Percentiles rank a stretch among this genome's conserved stretches.
Conservation (phyloP, 1,284 basidiomycete genomes). For the Sporisorium iseilematis-ciliati region DNA sequence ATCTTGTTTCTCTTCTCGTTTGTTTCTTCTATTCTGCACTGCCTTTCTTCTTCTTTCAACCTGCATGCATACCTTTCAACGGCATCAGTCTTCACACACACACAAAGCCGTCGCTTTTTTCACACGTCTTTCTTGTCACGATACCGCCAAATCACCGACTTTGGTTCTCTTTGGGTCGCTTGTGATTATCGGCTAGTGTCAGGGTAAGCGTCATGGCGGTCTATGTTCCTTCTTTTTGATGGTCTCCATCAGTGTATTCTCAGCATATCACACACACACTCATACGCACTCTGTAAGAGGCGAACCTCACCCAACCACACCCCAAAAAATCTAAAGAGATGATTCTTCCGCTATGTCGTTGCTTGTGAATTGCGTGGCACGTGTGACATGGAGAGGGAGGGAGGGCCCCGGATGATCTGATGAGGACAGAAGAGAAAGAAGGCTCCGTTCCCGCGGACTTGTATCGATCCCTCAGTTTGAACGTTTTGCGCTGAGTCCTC, state of each 20-base stretch:
- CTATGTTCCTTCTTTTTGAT: not conserved
- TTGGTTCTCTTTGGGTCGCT: conserved; percentile 12
- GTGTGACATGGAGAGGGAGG: not conserved
- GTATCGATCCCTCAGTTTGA: no score
- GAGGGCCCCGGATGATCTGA: not conserved
- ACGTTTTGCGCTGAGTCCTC: no score
- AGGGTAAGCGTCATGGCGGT: conserved; percentile 11
- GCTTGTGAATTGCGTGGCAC: not conserved
- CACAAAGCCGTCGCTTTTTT: conserved; percentile 2
- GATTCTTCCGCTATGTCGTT: conserved; percentile 20
- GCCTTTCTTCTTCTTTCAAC: conserved; percentile 20
- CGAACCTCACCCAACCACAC: conserved; percentile 11
- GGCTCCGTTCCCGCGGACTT: no score
- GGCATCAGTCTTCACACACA: conserved; percentile 1
- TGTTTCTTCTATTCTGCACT: conserved; percentile 10
- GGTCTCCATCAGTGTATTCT: conserved; percentile 35
- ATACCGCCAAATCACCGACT: not conserved
- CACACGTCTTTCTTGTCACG: not conserved
- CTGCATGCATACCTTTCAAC: conserved; percentile 9
- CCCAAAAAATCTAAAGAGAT: conserved; percentile 47
- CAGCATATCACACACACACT: conserved; percentile 26
- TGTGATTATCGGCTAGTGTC: not conserved
- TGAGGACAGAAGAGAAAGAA: no score
- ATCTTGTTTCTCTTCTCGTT: not conserved
- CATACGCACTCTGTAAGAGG: not conserved